Conservation (phyloP, 768 basidiomycete species). For the Arthromyces matolae region DNA sequence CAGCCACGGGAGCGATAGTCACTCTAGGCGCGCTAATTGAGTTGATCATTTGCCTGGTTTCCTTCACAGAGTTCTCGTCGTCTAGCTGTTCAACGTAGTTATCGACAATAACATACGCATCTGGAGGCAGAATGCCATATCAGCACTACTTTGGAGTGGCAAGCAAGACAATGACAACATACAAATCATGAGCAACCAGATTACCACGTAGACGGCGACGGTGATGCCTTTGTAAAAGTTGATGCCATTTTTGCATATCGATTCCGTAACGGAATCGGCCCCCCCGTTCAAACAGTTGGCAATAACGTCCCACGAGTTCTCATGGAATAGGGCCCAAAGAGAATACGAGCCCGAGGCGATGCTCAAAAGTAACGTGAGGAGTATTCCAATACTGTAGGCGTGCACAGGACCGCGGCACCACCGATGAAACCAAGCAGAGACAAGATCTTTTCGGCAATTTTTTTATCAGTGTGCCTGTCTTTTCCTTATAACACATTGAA, state of each 20-base stretch:
- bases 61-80: constrained; percentile 40
- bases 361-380: constrained; percentile 43
- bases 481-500: too few species aligned
- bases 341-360: constrained; percentile 46
- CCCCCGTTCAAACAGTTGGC: constrained; percentile 35
- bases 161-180: constrained; percentile 21
- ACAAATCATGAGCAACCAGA: constrained; percentile 57
- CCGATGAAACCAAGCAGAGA: constrained; percentile 38
- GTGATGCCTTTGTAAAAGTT: constrained; percentile 39
- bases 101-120: constrained; percentile 48
- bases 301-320: constrained; percentile 33
- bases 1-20: constrained; percentile 21
- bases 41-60: constrained; percentile 22
- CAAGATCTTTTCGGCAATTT: constrained; percentile 29
- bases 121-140: constrained; percentile 23
- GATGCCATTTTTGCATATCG: constrained; percentile 40
- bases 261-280: constrained; percentile 23
- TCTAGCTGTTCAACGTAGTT: constrained; percentile 51
- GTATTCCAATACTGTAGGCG: constrained; percentile 40
- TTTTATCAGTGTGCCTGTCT: too few species aligned
- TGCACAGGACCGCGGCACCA: constrained; percentile 44
- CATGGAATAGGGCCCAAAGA: constrained; percentile 45
- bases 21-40: constrained; percentile 16
- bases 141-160: too few species aligned
- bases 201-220: constrained; percentile 43